Base-by-base conservation (phyloP, 192 early-diverging fungal genomes). In the Chytriomyces confervae region DNA sequence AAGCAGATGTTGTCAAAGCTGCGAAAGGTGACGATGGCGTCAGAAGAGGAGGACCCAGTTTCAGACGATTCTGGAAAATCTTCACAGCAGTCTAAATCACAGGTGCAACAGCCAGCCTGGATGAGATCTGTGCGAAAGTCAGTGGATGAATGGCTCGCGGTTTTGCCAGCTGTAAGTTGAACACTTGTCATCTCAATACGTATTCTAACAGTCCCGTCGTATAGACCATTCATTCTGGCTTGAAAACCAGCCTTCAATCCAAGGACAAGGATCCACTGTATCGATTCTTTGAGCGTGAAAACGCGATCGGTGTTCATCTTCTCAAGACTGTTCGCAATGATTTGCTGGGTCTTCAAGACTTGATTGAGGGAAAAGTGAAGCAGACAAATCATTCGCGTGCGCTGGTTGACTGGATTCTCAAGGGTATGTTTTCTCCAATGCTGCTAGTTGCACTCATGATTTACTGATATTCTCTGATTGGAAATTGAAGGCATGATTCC, bases 301-400 rank as follows among this genome's bases (percentile, higher is more conserved):
- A 89, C 72, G 29, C 79, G 62, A 93, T 91, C 61, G 91, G 87
- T 16, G 78, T 85, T 48, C 66, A 57, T 27, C 80, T 96, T 61
- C 83, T 96, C 20, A 69, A 46, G 1, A 88, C 73, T 6, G 86
- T 97, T 60, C 90, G 88, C 43, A 72, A 75, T 13, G 96, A 97
- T 75, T 79, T 97, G 43, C 27, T 63, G 18, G 88, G 90, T 9
- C 77, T 97, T 62, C 79, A 82, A 45, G 79, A 85, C 23, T 86
- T 93, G 48, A 95, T 93, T 74, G 83, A 85, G 16, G 96, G 96
- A 61, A 89, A 91, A 81, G 76, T 89, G 57, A 93, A 94, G 86
- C 94, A 94, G 73, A 97, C 96, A 6, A 97, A 97, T 82, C 92
- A 93, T 76, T 70, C 93, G 63, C 88, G 96, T 29, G 82, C 88